Evolutionary conservation across 2,329 filamentous ascomycete species (phyloP).

Genomic region (Fusarium gaditjirri): DNA sequence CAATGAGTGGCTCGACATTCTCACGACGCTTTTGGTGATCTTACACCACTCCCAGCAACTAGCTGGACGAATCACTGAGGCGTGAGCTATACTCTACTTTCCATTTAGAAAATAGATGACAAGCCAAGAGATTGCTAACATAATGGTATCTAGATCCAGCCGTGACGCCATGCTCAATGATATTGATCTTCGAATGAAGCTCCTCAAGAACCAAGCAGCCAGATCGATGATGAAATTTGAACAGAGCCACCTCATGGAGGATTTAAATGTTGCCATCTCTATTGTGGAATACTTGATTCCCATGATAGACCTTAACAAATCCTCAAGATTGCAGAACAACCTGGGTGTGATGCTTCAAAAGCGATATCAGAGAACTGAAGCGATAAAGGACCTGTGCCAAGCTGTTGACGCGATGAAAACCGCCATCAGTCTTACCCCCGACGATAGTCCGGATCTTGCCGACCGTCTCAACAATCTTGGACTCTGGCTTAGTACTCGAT

Average conservation of each 20-base stretch:
- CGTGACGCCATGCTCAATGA: neutral
- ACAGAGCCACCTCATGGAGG: neutral
- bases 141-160: neutral
- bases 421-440: neutral
- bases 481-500: neutral
- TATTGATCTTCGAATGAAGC: neutral
- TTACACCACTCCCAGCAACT: neutral
- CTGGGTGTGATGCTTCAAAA: neutral
- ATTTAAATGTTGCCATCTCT: neutral
- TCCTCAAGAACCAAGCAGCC: neutral
- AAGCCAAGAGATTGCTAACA: neutral
- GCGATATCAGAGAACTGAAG: neutral
- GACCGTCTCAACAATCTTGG: neutral
- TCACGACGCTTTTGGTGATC: neutral
- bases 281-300: neutral
- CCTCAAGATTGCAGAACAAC: neutral
- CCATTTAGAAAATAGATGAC: fast-evolving
- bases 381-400: neutral
- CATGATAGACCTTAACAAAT: fast-evolving
- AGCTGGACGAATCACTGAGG: fast-evolving
- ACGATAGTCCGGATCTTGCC: neutral
- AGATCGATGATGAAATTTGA: neutral
- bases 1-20: neutral
- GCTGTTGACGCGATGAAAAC: neutral
- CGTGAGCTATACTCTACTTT: neutral